These are phyloP conservation scores for Kurtzmaniella natalensis DNA, from an alignment of 1,139 yeast genomes.

Conservation along the genomic window DNA sequence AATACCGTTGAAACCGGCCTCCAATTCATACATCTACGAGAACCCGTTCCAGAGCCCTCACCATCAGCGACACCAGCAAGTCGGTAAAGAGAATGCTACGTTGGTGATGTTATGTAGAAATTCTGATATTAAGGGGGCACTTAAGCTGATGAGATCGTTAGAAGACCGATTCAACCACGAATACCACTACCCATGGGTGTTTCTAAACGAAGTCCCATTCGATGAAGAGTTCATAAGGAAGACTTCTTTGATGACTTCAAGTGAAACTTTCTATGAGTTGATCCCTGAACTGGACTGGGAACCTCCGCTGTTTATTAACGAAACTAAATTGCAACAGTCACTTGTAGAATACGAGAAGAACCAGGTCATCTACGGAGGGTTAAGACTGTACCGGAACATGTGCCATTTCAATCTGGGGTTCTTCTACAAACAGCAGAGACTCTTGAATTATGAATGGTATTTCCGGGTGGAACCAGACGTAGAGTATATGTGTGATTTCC, in stretches of 20 bases:
- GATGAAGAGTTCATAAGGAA: constrained; percentile 38
- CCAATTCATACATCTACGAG: constrained; percentile 38
- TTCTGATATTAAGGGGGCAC: constrained; percentile 37
- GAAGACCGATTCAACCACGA: constrained; percentile 45
- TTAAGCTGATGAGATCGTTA: constrained; percentile 39
- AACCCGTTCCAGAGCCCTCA: constrained; percentile 11
- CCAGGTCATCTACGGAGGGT: constrained; percentile 38
- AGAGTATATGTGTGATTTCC: constrained; percentile 45
- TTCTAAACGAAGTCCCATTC: constrained; percentile 42
- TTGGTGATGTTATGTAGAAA: constrained; percentile 44
- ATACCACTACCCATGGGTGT: constrained; percentile 46
- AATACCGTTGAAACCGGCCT: too few relatives aligned
- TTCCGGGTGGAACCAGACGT: constrained; percentile 47
- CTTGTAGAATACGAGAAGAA: constrained; percentile 18
- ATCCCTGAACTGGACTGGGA: constrained; percentile 43
- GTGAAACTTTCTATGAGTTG: constrained; percentile 51
- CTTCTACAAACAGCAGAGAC: constrained; percentile 37
- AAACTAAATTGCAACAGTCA: constrained; percentile 21
- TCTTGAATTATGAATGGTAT: constrained; percentile 41
- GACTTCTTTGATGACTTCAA: constrained; percentile 83
- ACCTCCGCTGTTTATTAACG: constrained; percentile 36
- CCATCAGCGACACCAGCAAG: constrained; percentile 31
- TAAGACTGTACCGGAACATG: constrained; percentile 42
- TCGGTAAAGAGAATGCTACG: constrained; percentile 50
- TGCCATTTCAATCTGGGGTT: constrained; percentile 47